Percentiles rank a stretch among this genome's conserved stretches.
These are phyloP conservation scores for Camellia sinensis DNA, from an alignment of 148 eudicot genomes.

Conservation along the genomic window DNA sequence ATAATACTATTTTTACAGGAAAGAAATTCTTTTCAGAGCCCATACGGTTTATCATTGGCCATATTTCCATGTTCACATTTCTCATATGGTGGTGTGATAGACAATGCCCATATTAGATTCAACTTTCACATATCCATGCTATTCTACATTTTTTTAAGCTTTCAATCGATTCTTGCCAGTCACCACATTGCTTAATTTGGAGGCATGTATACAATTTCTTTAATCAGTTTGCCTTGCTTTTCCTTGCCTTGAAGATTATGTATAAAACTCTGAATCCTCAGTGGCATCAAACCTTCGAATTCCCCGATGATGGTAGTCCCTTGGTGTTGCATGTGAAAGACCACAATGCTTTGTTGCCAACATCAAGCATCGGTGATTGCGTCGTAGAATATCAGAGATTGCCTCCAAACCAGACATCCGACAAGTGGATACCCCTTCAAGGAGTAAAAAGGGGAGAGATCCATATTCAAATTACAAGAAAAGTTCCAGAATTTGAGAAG, in stretches of 20 bases:
- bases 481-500: slow-evolving; percentile 59
- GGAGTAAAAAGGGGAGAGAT: slow-evolving; percentile 90
- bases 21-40: neutral
- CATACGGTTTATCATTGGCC: neutral
- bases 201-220: neutral
- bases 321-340: slow-evolving; percentile 73
- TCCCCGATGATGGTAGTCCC: slow-evolving; percentile 78
- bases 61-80: neutral
- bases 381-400: slow-evolving; percentile 79
- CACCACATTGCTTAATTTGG: too few relatives aligned
- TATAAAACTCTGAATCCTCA: slow-evolving; percentile 68
- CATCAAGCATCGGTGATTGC: slow-evolving; percentile 84
- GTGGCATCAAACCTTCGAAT: slow-evolving; percentile 93
- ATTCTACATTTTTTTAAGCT: neutral
- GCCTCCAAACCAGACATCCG: slow-evolving; percentile 67
- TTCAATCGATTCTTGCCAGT: neutral
- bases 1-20: neutral
- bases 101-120: neutral
- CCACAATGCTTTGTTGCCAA: slow-evolving; percentile 69
- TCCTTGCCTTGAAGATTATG: slow-evolving; percentile 50
- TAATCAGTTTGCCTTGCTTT: neutral
- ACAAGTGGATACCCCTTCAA: slow-evolving; percentile 97
- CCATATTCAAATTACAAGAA: slow-evolving; percentile 76
- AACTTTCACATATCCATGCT: neutral
- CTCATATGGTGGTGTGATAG: too few relatives aligned